Evolutionary conservation across 495 filamentous ascomycete genomes (phyloP).

Genomic region (Staphylotrichum longicolle): DNA sequence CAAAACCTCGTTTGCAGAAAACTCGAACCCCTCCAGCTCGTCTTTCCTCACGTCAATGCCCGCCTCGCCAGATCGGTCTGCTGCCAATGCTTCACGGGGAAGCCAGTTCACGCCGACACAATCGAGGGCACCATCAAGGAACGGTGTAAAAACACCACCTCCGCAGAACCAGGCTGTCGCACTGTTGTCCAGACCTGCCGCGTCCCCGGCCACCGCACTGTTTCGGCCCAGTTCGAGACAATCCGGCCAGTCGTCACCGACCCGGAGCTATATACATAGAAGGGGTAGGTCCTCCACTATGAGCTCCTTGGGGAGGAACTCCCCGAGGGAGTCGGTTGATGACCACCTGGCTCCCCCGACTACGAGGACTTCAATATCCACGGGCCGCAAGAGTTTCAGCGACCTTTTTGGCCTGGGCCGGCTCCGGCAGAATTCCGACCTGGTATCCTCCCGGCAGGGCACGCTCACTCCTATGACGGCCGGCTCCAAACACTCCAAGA

Average conservation of each 20-base stretch:
- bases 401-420: constrained; percentile 77
- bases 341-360: constrained; percentile 57
- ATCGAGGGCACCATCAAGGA: constrained; percentile 52
- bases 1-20: constrained; percentile 34
- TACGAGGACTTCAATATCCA: constrained; percentile 75
- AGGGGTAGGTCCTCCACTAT: constrained; percentile 86
- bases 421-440: constrained; percentile 74
- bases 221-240: constrained; percentile 64
- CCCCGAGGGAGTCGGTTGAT: constrained; percentile 53
- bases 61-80: constrained; percentile 21
- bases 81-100: constrained; percentile 22
- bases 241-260: constrained; percentile 73
- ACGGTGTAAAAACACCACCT: constrained; percentile 39
- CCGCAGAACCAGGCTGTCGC: constrained; percentile 30
- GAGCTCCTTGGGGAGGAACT: constrained; percentile 61
- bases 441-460: constrained; percentile 51
- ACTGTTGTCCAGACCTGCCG: constrained; percentile 33
- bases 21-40: constrained; percentile 34
- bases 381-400: constrained; percentile 83
- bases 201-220: constrained; percentile 53
- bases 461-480: constrained; percentile 65
- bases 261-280: constrained; percentile 50
- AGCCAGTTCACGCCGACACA: constrained; percentile 43
- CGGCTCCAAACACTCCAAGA: constrained; percentile 63
- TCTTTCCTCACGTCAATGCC: constrained; percentile 33